phyloP scores from a whole-genome alignment of 1,284 basidiomycete species.

The Cryptococcus sp. region DNA sequence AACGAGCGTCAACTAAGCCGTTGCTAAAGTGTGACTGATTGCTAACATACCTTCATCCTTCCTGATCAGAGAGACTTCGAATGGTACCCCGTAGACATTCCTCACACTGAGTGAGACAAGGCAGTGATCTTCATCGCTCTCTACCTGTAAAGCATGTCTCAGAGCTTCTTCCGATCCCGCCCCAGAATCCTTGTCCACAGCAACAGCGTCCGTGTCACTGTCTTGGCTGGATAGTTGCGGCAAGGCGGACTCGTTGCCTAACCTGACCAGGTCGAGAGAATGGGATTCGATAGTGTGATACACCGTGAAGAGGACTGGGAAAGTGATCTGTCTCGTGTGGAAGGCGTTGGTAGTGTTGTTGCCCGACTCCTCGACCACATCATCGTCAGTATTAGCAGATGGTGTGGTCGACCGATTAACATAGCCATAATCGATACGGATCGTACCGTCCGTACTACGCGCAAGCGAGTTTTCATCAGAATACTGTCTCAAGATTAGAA shows the following conservation, averaged over 20 bases:
- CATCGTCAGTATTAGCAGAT: slow-evolving; percentile 10
- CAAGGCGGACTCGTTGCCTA: neutral
- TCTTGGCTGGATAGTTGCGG: neutral
- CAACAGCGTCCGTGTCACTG: neutral
- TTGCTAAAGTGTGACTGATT: neutral
- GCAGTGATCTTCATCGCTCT: slow-evolving; percentile 69
- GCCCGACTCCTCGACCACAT: neutral
- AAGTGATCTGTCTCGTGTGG: slow-evolving; percentile 77
- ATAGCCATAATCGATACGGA: slow-evolving; percentile 82
- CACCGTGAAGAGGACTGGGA: slow-evolving; percentile 84
- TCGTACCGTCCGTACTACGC: slow-evolving; percentile 70
- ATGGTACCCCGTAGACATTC: slow-evolving; percentile 84
- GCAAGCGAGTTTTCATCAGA: neutral
- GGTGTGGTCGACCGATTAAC: slow-evolving; percentile 56
- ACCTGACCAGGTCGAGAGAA: slow-evolving; percentile 69
- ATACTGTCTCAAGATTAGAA: too few species aligned
- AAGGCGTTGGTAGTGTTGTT: slow-evolving; percentile 54
- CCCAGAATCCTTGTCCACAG: neutral
- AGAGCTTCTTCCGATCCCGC: slow-evolving; percentile 35
- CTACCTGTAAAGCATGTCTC: slow-evolving; percentile 50
- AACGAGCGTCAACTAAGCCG: neutral
- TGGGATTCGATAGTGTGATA: slow-evolving; percentile 88
- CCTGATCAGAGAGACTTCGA: slow-evolving; percentile 77
- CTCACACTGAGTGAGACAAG: slow-evolving; percentile 81
- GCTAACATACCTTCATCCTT: slow-evolving; percentile 46